Conservation (phyloP, 2,329 filamentous ascomycete genomes). For the Thielaviopsis euricoi region DNA sequence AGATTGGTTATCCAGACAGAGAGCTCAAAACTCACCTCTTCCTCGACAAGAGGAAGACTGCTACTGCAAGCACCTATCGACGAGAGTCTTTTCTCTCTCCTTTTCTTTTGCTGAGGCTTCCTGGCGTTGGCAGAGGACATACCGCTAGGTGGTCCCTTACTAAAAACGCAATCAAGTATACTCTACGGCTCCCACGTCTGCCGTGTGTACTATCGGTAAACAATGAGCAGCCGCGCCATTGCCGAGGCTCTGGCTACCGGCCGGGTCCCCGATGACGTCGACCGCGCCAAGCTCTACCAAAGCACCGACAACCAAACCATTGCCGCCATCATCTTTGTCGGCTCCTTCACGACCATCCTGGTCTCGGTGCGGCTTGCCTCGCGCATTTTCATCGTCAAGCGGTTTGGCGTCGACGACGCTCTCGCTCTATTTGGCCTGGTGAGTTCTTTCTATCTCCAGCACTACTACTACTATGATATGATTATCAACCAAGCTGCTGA, state of each 20-base stretch:
- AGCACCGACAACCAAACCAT: conserved; percentile 22
- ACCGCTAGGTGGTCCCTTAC: too few species aligned
- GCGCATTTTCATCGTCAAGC: conserved; percentile 20
- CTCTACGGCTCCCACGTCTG: too few species aligned
- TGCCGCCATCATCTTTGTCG: conserved; percentile 23
- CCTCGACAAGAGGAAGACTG: too few species aligned
- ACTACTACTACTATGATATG: too few species aligned
- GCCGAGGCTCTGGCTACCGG: conserved; percentile 21
- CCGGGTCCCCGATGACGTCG: conserved; percentile 20
- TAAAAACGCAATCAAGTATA: too few species aligned
- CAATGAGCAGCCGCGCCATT: conserved; percentile 9
- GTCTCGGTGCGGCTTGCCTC: conserved; percentile 21
- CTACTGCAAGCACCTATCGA: too few species aligned
- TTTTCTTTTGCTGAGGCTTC: too few species aligned
- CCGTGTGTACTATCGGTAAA: too few species aligned
- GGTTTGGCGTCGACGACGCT: conserved; percentile 23
- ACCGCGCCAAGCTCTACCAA: conserved; percentile 21
- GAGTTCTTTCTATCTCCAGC: conserved; percentile 11
- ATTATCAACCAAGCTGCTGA: too few species aligned
- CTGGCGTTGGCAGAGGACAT: too few species aligned
- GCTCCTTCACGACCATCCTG: conserved; percentile 19
- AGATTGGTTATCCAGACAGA: background rate
- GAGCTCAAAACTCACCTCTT: too few species aligned
- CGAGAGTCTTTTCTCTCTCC: too few species aligned
- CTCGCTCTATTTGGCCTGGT: conserved; percentile 22